Evolutionary conservation across 1,139 yeast species (phyloP).

Genomic region (Taiozyma sp.): DNA sequence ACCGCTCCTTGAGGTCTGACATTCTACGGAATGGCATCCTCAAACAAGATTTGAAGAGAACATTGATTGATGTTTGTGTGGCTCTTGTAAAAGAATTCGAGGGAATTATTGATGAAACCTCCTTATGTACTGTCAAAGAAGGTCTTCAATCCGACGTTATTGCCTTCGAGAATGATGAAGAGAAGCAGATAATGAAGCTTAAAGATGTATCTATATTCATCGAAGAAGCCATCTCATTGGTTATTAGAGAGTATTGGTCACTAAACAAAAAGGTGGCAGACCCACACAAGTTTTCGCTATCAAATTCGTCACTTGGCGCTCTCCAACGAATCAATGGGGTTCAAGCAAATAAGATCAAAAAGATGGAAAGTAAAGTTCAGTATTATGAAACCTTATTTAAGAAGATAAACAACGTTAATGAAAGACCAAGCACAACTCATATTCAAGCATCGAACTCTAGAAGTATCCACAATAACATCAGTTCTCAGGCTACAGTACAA

Average conservation of each 20-base stretch:
- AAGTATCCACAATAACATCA: background rate
- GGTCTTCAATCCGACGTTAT: constrained; percentile 1
- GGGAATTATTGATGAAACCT: constrained; percentile 15
- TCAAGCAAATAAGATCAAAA: constrained; percentile 5
- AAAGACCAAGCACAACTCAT: constrained; percentile 3
- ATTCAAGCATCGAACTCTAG: background rate
- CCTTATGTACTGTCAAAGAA: constrained; percentile 8
- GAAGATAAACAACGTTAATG: constrained; percentile 4
- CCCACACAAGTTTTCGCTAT: constrained; percentile 3
- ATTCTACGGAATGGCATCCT: constrained; percentile 4
- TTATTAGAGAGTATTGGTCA: constrained; percentile 12
- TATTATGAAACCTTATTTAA: constrained; percentile 9
- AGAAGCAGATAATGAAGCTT: constrained; percentile 6
- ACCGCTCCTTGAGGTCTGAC: constrained; percentile 10
- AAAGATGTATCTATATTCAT: constrained; percentile 11
- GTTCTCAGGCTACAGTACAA: background rate
- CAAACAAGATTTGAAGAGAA: constrained; percentile 11
- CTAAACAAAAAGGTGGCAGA: constrained; percentile 7
- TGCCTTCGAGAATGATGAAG: constrained; percentile 2
- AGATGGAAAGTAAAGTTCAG: constrained; percentile 6
- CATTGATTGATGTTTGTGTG: constrained; percentile 4
- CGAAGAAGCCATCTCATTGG: constrained; percentile 13
- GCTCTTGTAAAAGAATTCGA: constrained; percentile 9
- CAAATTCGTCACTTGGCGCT: constrained; percentile 4
- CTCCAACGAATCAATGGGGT: constrained; percentile 10